Base-by-base conservation (phyloP, 208 protist species). In the Trypanosoma congolense region DNA sequence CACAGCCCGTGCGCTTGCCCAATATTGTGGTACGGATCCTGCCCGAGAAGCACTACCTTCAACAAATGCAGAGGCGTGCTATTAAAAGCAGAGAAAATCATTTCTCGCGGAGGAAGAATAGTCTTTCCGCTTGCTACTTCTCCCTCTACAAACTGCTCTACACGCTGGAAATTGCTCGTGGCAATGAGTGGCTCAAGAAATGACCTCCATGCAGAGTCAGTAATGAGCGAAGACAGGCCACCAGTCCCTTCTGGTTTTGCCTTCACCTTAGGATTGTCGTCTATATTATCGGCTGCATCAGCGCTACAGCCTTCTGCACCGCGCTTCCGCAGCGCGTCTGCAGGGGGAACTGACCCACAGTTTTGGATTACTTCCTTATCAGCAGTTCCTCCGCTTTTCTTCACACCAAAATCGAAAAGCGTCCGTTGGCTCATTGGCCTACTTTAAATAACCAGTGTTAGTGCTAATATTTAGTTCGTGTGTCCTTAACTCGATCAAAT, bases 1-100 rank as follows among this genome's bases (percentile, higher is more conserved):
- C 85, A 87, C 12, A 99, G 71, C 2, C 97, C 97, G 70, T 99
- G 95, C 0, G 97, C 97, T 65, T 99, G 96, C 29, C 90, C 83
- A 45, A 82, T 56, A 30, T 87, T 69, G 56, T 96, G 90, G 67
- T 98, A 99, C 6, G 96, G 96, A 70, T 98, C 97, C 67, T 99
- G 97, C 12, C 97, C 97, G 3, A 99, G 57, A 36, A 99, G 80
- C 3, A 98, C 92, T 29, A 98, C 96, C 60, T 97, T 96, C 0
- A 98, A 60, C 9, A 69, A 43, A 0, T 77, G 61, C 22, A 96
- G 86, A n/a, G 95, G 90, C n/a, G 81, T 85, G 35, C 77, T 68
- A 65, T 97, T 93, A 56, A 98, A 92, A 21, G 89, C 83, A 38
- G 73, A 73, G 61, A 98, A 98, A 56, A 97, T 89, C 18, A 87